Evolutionary conservation across 805 yeast species (phyloP).

Genomic region (Jamesozyma hellenica): DNA sequence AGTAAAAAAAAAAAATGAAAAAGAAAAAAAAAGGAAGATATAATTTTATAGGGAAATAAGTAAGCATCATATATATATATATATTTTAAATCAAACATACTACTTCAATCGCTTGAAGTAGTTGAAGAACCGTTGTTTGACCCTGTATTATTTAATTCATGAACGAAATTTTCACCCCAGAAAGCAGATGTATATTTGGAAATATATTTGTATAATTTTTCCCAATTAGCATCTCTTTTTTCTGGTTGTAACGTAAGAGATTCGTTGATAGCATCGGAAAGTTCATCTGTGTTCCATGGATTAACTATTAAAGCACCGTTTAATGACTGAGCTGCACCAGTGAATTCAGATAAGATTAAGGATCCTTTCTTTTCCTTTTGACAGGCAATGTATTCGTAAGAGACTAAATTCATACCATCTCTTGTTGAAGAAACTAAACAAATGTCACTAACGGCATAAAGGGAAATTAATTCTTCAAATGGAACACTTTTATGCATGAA

Average conservation of each 20-base stretch:
- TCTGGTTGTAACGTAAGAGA: slow-evolving; percentile 79
- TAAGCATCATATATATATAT: no score
- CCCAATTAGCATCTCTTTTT: slow-evolving; percentile 67
- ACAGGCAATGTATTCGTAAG: slow-evolving; percentile 94
- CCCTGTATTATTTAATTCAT: slow-evolving; percentile 52
- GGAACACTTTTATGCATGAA: slow-evolving; percentile 88
- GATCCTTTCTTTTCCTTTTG: slow-evolving; percentile 81
- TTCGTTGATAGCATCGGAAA: slow-evolving; percentile 76
- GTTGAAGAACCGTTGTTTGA: neutral
- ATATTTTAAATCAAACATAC: no score
- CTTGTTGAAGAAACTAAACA: slow-evolving; percentile 90
- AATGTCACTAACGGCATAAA: slow-evolving; percentile 78
- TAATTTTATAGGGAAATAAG: no score
- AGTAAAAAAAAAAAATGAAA: neutral
- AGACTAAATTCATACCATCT: slow-evolving; percentile 96
- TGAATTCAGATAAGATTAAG: slow-evolving; percentile 82
- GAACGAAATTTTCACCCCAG: slow-evolving; percentile 96
- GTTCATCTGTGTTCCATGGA: slow-evolving; percentile 97
- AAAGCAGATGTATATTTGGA: slow-evolving; percentile 88
- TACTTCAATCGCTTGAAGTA: no score
- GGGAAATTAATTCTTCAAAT: slow-evolving; percentile 82
- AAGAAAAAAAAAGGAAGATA: no score
- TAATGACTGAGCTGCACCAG: slow-evolving; percentile 98
- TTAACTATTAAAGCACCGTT: slow-evolving; percentile 91
- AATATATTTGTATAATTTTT: slow-evolving; percentile 76